Percentiles rank a stretch among this genome's conserved stretches.
phyloP scores from a whole-genome alignment of 2,329 filamentous ascomycete species.

The Trichophyton benhamiae region DNA sequence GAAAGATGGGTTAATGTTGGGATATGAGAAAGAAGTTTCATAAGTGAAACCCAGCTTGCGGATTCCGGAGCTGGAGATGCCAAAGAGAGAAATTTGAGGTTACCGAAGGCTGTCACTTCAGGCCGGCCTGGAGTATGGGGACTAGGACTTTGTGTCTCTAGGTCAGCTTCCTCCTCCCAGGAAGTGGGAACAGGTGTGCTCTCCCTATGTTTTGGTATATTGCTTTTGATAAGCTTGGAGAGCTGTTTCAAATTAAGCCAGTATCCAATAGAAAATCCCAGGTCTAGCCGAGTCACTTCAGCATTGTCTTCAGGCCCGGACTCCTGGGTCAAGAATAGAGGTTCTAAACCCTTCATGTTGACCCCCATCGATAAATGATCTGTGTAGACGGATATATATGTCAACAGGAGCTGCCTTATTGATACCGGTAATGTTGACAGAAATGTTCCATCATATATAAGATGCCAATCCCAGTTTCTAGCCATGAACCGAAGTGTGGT shows the following conservation, averaged over 20 bases:
- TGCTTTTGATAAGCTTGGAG: conserved; percentile 30
- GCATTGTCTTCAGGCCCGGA: conserved; percentile 20
- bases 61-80: conserved; percentile 35
- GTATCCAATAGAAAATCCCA: conserved; percentile 39
- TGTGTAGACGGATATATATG: conserved; percentile 44
- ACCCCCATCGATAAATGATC: conserved; percentile 29
- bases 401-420: conserved; percentile 43
- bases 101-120: conserved; percentile 33
- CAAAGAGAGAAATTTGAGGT: conserved; percentile 47
- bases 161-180: conserved; percentile 28
- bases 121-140: conserved; percentile 16
- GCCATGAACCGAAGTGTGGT: conserved; percentile 43
- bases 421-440: conserved; percentile 40
- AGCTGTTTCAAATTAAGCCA: conserved; percentile 40
- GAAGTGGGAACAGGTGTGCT: conserved; percentile 21
- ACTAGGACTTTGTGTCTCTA: not conserved
- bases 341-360: conserved; percentile 35
- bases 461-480: conserved; percentile 43
- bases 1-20: conserved; percentile 51
- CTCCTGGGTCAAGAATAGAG: conserved; percentile 33
- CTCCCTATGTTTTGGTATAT: conserved; percentile 9
- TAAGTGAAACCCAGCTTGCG: conserved; percentile 44
- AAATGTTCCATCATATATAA: conserved; percentile 45
- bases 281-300: conserved; percentile 41
- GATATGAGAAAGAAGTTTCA: conserved; percentile 41